Conservation (phyloP, 495 filamentous ascomycete genomes). For the Cladorrhinum samala region DNA sequence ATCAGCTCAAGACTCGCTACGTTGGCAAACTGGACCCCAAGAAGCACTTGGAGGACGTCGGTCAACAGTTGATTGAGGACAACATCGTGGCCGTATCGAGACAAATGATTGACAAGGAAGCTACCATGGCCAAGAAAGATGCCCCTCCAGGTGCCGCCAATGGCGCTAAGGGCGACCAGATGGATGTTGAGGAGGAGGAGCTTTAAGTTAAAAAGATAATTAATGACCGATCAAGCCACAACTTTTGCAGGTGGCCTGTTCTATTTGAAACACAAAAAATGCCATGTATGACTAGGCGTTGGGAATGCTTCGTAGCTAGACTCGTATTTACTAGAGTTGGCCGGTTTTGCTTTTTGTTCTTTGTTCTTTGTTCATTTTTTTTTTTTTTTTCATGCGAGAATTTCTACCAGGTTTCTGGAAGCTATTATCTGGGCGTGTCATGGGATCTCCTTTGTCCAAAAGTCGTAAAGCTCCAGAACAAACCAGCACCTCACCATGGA, state of each 20-base stretch:
- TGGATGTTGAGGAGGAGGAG: conserved; percentile 50
- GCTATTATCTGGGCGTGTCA: too few species aligned
- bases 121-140: conserved; percentile 57
- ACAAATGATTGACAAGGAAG: conserved; percentile 99
- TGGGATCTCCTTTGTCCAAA: too few species aligned
- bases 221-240: conserved; percentile 3
- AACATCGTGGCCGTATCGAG: conserved; percentile 95
- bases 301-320: conserved; percentile 19
- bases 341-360: too few species aligned
- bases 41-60: conserved; percentile 96
- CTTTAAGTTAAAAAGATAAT: conserved; percentile 23
- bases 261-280: not conserved
- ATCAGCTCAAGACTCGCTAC: conserved; percentile 97
- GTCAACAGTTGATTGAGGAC: conserved; percentile 93
- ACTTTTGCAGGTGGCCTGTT: conserved; percentile 6
- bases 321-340: conserved; percentile 12
- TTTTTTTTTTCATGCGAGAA: not conserved
- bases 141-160: conserved; percentile 35
- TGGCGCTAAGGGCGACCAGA: conserved; percentile 49
- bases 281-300: conserved; percentile 34
- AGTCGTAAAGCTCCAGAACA: too few species aligned
- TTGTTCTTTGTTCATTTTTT: too few species aligned
- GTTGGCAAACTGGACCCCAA: conserved; percentile 98
- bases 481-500: too few species aligned
- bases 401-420: too few species aligned